A percentile compares a stretch with the other conserved stretches of the same genome.
Evolutionary conservation across 305 asterid genomes (phyloP).

Genomic region (Petunia hybrid): DNA sequence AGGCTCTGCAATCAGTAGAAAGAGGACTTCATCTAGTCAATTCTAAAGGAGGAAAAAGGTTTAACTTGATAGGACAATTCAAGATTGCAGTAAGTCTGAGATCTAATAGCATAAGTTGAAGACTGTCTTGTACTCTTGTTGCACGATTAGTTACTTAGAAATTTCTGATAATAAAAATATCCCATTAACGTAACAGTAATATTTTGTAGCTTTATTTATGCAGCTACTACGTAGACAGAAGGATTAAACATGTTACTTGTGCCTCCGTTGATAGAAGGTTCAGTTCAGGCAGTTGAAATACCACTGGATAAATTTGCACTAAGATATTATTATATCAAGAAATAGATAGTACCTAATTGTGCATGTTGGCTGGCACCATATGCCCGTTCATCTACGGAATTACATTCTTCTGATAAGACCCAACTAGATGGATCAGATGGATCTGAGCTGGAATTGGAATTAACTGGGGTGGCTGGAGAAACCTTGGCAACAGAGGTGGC

Average conservation of each 20-base stretch:
- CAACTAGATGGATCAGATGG: conserved; percentile 49
- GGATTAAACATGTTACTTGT: conserved; percentile 8
- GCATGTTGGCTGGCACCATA: conserved; percentile 37
- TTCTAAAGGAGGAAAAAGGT: conserved; percentile 24
- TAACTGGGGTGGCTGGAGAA: conserved; percentile 74
- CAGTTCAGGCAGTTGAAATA: conserved; percentile 22
- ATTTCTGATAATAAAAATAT: not conserved
- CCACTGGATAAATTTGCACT: not conserved
- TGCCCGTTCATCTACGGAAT: conserved; percentile 46
- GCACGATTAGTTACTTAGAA: not conserved
- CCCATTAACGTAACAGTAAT: conserved; percentile 8
- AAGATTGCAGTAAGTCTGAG: not conserved
- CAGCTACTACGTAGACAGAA: conserved; percentile 1
- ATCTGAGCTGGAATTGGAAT: conserved; percentile 52
- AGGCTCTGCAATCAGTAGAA: conserved; percentile 57
- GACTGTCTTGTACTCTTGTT: not conserved
- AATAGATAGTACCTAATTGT: conserved; percentile 39
- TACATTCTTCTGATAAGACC: conserved; percentile 56
- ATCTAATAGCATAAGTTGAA: conserved; percentile 13
- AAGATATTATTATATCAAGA: conserved; percentile 17
- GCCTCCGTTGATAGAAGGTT: not conserved
- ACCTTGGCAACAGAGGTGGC: conserved; percentile 64
- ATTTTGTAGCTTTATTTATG: conserved; percentile 11
- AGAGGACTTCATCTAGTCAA: conserved; percentile 35
- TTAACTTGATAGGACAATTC: conserved; percentile 3